Evolutionary conservation across 805 yeast species (phyloP).

Genomic region (Wickerhamiella siamensis): DNA sequence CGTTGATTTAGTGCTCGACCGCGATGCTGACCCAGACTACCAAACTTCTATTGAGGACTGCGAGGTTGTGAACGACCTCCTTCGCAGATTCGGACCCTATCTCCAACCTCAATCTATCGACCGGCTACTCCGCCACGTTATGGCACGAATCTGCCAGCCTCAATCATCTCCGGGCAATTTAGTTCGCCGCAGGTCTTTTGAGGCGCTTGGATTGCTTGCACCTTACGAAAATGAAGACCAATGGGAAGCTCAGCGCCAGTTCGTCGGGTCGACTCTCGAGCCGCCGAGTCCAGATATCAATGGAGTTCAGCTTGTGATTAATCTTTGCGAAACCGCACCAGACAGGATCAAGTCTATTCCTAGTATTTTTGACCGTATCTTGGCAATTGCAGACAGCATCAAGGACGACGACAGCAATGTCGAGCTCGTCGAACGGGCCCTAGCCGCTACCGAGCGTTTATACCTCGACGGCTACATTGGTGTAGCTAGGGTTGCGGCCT

Average conservation of each 20-base stretch:
- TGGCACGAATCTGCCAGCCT: neutral
- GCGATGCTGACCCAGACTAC: neutral
- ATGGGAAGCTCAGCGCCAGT: neutral
- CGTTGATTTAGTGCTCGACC: neutral
- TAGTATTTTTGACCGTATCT: neutral
- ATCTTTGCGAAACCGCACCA: neutral
- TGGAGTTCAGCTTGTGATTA: neutral
- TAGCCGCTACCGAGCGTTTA: neutral
- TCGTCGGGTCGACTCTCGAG: neutral
- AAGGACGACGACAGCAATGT: neutral
- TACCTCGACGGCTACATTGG: neutral
- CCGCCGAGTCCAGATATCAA: neutral
- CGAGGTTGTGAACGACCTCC: slow-evolving; percentile 1
- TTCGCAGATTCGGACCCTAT: neutral
- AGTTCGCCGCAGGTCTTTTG: neutral
- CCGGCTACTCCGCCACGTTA: neutral
- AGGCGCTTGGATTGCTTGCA: neutral
- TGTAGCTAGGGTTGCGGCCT: neutral
- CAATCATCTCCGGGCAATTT: neutral
- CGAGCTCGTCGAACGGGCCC: neutral
- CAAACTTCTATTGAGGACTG: neutral
- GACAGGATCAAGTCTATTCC: neutral
- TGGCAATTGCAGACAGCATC: neutral
- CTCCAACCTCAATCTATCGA: neutral
- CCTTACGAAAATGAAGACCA: neutral